Conservation (phyloP, 2,329 filamentous ascomycete species). For the Apiospora arundinis region DNA sequence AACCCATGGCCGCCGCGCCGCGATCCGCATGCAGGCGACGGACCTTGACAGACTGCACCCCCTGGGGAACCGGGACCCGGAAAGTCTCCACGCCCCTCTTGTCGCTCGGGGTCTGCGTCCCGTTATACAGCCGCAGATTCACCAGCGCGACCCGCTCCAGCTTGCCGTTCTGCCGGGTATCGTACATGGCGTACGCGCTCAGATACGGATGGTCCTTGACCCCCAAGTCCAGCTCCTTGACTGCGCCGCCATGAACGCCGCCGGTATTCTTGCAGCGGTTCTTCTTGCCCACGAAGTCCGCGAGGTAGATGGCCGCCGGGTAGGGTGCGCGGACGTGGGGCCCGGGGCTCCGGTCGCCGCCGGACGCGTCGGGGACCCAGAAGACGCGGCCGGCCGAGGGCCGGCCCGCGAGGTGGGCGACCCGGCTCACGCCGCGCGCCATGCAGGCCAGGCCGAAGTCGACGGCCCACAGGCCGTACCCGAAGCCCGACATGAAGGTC, state of each 20-base stretch:
- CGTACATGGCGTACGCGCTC: slow-evolving; percentile 26
- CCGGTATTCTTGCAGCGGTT: too few species aligned
- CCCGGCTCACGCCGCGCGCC: slow-evolving; percentile 29
- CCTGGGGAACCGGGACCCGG: slow-evolving; percentile 16
- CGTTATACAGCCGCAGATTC: slow-evolving; percentile 23
- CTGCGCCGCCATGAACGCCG: slow-evolving; percentile 18
- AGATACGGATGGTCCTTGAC: slow-evolving; percentile 8
- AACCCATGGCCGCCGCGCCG: slow-evolving; percentile 27
- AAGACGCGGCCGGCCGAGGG: slow-evolving; percentile 28
- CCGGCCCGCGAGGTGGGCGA: slow-evolving; percentile 28
- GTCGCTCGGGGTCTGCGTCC: not conserved
- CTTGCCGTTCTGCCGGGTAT: not conserved
- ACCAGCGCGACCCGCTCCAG: slow-evolving; percentile 22
- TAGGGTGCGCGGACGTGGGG: slow-evolving; percentile 31
- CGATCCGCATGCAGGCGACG: slow-evolving; percentile 27
- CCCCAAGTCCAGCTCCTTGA: slow-evolving; percentile 18
- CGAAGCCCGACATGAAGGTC: slow-evolving; percentile 40
- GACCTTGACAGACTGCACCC: slow-evolving; percentile 21
- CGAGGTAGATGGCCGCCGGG: slow-evolving; percentile 28
- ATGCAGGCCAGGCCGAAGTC: slow-evolving; percentile 40
- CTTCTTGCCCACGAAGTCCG: slow-evolving; percentile 31
- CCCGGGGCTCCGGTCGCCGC: slow-evolving; percentile 20
- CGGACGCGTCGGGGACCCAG: slow-evolving; percentile 28
- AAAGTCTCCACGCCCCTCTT: slow-evolving; percentile 12
- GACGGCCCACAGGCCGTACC: slow-evolving; percentile 43